Evolutionary conservation across 352 stramenopile genomes (phyloP), one percentile per base, ranked within the genome.

Genomic region (Achlya hypogyna): DNA sequence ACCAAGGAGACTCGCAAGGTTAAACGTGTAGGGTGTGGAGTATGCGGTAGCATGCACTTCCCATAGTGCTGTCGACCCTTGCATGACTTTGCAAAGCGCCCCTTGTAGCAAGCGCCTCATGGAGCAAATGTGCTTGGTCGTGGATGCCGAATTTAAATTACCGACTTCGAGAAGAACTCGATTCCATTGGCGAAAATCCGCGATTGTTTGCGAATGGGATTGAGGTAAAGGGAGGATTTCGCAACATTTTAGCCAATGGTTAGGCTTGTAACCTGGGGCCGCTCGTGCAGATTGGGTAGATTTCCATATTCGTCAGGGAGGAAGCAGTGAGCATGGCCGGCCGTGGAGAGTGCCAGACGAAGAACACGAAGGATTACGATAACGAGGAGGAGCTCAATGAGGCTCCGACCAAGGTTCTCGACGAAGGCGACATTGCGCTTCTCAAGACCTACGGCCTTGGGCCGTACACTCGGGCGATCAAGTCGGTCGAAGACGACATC

Each of bases 361-460:
- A 67, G 63, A 99, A 99, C 84, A 84, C 73, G 28, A 95, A 95
- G 71, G 89, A 98, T 71, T 98, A 99, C 69, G 93, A 98, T 69
- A 89, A 96, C 22, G 93, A 98, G 52, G 84, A 97, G 52, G 86
- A 97, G 54, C 74, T 92, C 51, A 70, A 93, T 51, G 82, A 82
- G 10, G 79, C 82, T 1, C 83, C 84, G 8, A 77, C 91, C 73
- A 88, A 85, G 45, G 82, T 90, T 23, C 73, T 93, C 42, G 89
- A 97, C 65, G 95, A 98, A 71, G 96, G 95, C 22, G 97, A 99
- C 75, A 99, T 99, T 74, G 96, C 93, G 52, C 88, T 99, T 31
- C 81, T 99, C 22, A 99, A 99, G 84, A 98, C 86, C n/a, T 99
- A 99, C 77, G 96, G 96, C 22, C 74, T 98, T 27, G 97, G 97